Evolutionary conservation across 2,329 filamentous ascomycete species (phyloP).

Genomic region (Thermomyces lanuginosus): DNA sequence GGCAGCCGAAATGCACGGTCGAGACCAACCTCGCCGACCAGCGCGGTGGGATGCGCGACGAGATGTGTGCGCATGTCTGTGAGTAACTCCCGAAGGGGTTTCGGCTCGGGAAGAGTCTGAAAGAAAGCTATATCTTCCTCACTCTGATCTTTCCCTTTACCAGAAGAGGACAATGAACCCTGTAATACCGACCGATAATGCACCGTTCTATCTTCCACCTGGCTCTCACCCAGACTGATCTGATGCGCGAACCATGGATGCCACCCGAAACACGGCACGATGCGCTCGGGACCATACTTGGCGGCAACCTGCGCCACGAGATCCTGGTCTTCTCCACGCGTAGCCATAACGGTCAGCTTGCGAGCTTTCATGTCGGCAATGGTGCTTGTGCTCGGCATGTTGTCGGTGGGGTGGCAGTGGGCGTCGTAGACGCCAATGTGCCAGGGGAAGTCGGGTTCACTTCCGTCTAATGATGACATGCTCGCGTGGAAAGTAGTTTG

Average conservation of each 20-base stretch:
- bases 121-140: constrained; percentile 34
- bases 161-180: constrained; percentile 19
- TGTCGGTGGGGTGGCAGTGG: constrained; percentile 52
- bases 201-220: constrained; percentile 9
- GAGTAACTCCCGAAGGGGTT: constrained; percentile 37
- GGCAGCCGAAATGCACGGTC: constrained; percentile 47
- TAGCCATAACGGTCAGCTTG: constrained; percentile 47
- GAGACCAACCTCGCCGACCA: constrained; percentile 47
- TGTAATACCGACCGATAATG: constrained; percentile 42
- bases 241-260: constrained; percentile 54
- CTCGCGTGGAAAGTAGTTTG: no score
- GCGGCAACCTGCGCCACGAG: constrained; percentile 37
- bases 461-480: no score
- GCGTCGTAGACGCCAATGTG: constrained; percentile 46
- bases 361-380: constrained; percentile 43
- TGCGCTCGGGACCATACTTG: not conserved
- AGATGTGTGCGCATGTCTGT: constrained; percentile 34
- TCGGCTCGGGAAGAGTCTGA: constrained; percentile 36
- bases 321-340: constrained; percentile 43
- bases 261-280: constrained; percentile 50
- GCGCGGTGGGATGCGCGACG: constrained; percentile 34
- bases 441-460: constrained; percentile 39
- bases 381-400: constrained; percentile 37
- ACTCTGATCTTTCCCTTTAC: no score
- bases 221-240: constrained; percentile 32